Evolutionary conservation across 208 protist genomes (phyloP).

Genomic region (Porcisia deanei): DNA sequence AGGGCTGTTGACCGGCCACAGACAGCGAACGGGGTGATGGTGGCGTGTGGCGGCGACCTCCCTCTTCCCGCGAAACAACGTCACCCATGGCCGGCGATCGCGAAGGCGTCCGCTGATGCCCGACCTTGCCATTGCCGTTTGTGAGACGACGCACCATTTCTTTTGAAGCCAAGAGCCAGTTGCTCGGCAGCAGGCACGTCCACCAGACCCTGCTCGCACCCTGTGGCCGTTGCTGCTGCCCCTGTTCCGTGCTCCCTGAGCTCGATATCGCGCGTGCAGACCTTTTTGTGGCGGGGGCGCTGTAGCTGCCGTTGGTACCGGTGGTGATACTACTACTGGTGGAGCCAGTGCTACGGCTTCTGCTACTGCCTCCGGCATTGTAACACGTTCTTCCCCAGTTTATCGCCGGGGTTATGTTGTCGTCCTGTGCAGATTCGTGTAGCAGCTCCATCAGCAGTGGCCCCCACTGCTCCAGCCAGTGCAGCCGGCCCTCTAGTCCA

Average conservation of each 20-base stretch:
- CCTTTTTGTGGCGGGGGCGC: background rate
- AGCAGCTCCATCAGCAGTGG: constrained; percentile 30
- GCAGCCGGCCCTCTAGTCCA: constrained; percentile 4
- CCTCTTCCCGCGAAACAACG: background rate
- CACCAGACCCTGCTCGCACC: background rate
- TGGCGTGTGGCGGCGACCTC: background rate
- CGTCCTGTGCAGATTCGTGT: constrained; percentile 25
- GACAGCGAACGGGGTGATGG: background rate
- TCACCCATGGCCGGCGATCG: background rate
- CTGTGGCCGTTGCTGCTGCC: background rate
- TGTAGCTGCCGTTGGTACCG: background rate
- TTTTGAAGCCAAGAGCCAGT: background rate
- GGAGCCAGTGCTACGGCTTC: background rate
- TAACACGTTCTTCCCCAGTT: background rate
- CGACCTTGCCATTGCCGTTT: background rate
- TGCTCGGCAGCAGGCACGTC: background rate
- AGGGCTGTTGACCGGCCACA: constrained; percentile 9
- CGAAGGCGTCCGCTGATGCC: background rate
- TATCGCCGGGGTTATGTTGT: background rate
- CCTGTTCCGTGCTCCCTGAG: background rate
- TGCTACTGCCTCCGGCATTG: background rate
- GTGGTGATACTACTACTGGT: constrained; percentile 1
- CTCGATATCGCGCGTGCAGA: background rate
- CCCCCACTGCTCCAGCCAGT: constrained; percentile 33
- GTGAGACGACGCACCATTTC: background rate